These are phyloP conservation scores for Nannochloropsis oceanica DNA, from an alignment of 108 stramenopile species.

Conservation along the genomic window DNA sequence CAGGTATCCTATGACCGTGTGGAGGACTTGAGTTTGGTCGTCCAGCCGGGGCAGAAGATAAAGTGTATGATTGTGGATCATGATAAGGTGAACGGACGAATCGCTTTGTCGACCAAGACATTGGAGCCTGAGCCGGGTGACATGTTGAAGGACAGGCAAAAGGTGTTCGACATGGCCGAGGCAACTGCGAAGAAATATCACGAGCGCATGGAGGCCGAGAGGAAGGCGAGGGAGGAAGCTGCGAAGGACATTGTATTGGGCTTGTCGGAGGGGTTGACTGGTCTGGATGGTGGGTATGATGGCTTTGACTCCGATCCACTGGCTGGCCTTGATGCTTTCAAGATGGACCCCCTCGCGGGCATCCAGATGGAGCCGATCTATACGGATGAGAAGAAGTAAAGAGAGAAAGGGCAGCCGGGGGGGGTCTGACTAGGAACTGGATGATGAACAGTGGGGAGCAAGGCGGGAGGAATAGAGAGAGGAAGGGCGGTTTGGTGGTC, in stretches of 20 bases:
- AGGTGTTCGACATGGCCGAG: conserved; percentile 71
- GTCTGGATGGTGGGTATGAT: neutral
- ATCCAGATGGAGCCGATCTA: neutral
- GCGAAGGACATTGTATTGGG: conserved; percentile 82
- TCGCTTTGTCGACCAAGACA: conserved; percentile 89
- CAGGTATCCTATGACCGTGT: conserved; percentile 95
- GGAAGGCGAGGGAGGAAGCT: conserved; percentile 72
- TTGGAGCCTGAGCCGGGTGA: conserved; percentile 89
- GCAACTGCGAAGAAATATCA: conserved; percentile 68
- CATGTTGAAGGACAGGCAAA: conserved; percentile 71
- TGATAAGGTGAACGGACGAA: conserved; percentile 81
- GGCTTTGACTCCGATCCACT: conserved; percentile 27
- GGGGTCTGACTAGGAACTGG: no score
- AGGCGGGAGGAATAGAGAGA: no score
- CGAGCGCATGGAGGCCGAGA: conserved; percentile 76
- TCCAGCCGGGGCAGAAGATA: neutral
- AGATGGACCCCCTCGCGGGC: neutral
- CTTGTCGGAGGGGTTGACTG: conserved; percentile 60
- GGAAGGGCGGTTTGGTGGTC: no score
- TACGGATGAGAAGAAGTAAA: neutral
- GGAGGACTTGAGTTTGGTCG: conserved; percentile 67
- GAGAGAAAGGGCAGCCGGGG: no score
- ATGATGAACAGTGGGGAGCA: no score
- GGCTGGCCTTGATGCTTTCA: conserved; percentile 4
- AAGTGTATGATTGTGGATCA: conserved; percentile 98